These are phyloP conservation scores for Candolleomyces eurysporus DNA, from an alignment of 768 basidiomycete species.

Conservation along the genomic window DNA sequence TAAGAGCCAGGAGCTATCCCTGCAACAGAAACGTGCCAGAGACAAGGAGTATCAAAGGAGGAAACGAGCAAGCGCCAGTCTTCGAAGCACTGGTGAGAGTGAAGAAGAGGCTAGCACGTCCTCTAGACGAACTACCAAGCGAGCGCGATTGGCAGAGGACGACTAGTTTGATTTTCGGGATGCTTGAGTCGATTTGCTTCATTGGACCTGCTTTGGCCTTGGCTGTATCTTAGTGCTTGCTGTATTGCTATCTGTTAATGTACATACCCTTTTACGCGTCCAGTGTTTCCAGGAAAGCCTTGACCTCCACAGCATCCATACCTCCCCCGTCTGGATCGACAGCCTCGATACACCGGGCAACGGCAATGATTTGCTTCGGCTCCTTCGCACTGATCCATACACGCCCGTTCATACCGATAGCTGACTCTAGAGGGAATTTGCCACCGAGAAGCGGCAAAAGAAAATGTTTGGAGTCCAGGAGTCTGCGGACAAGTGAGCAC, in stretches of 20 bases:
- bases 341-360: slow-evolving; percentile 76
- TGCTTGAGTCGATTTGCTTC: background rate
- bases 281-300: slow-evolving; percentile 49
- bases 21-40: slow-evolving; percentile 73
- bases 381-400: slow-evolving; percentile 86
- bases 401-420: slow-evolving; percentile 88
- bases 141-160: slow-evolving; percentile 64
- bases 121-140: slow-evolving; percentile 59
- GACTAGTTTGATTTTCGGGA: slow-evolving; percentile 38
- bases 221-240: background rate
- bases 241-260: background rate
- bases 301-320: slow-evolving; percentile 52
- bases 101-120: slow-evolving; percentile 67
- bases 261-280: slow-evolving; percentile 30
- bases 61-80: slow-evolving; percentile 65
- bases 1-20: slow-evolving; percentile 60
- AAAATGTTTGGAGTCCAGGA: slow-evolving; percentile 81
- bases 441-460: slow-evolving; percentile 78
- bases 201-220: background rate
- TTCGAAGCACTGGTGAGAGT: slow-evolving; percentile 68
- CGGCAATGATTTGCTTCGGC: slow-evolving; percentile 68
- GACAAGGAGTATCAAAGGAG: slow-evolving; percentile 80
- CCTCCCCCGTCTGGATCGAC: slow-evolving; percentile 74
- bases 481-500: slow-evolving; percentile 36
- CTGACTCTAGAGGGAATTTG: slow-evolving; percentile 82